These are phyloP conservation scores for Aspergillus cristatus DNA, from an alignment of 495 filamentous ascomycete species.

Conservation along the genomic window DNA sequence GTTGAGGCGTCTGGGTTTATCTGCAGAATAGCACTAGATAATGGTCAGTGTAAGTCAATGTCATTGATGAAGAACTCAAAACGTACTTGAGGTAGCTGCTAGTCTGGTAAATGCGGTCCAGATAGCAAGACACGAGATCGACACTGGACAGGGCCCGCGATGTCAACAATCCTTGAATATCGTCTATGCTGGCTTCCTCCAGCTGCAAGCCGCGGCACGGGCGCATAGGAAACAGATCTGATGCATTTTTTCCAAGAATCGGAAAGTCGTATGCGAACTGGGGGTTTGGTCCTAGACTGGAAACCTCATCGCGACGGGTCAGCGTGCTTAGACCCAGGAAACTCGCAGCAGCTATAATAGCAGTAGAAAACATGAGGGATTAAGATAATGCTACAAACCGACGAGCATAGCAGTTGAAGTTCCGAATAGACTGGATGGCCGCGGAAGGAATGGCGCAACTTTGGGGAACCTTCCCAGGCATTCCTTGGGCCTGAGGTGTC, in stretches of 20 bases:
- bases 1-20: slow-evolving; percentile 51
- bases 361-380: no score
- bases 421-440: no score
- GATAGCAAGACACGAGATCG: slow-evolving; percentile 43
- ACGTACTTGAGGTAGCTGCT: slow-evolving; percentile 50
- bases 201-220: slow-evolving; percentile 50
- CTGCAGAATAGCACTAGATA: slow-evolving; percentile 43
- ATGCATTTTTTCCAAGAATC: slow-evolving; percentile 17
- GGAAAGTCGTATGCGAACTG: slow-evolving; percentile 38
- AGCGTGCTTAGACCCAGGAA: no score
- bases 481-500: no score
- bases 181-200: slow-evolving; percentile 54
- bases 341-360: no score
- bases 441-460: no score
- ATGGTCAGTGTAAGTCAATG: neutral
- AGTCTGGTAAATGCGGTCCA: slow-evolving; percentile 44
- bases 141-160: slow-evolving; percentile 36
- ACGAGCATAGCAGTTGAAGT: no score
- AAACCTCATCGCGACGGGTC: no score
- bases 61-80: neutral
- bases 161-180: slow-evolving; percentile 37
- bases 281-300: no score
- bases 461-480: no score
- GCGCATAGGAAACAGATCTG: slow-evolving; percentile 48
- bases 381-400: no score